Base-by-base conservation (phyloP, 495 filamentous ascomycete genomes). In the Darksidea phi region DNA sequence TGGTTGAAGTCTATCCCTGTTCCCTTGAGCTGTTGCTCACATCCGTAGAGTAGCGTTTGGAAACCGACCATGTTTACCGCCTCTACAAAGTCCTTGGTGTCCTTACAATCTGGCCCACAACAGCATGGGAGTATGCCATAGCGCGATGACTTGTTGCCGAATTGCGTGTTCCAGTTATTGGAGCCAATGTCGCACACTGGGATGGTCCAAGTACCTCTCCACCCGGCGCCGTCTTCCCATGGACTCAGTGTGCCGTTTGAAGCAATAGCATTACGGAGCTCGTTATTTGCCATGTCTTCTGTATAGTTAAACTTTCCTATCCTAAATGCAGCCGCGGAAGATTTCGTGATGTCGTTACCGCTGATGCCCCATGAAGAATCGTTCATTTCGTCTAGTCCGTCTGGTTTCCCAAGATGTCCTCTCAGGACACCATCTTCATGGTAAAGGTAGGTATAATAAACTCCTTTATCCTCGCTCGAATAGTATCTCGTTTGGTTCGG, bases 91-190 rank as follows among this genome's bases (percentile, higher is more conserved):
- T 8, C 28, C 17, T 24, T 54, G 46, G 56, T 59, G 25, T 59
- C 56, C n/a, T 26, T 23, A 36, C 56, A 59, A 36, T 57, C 23
- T 4, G 38, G 2, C n/a, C 54, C 54, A 32, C 57, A 59, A 17
- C 57, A 59, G 23, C 57, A 59, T 13, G 57, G 57, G n/a, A 57
- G 54, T 26, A 59, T 37, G n/a, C 48, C 57, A 43, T 59, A 59
- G 13, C 57, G 57, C 12, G 46, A 38, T 18, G 46, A 1, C 46
- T 59, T 59, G 15, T 53, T 53, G 4, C 25, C 47, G 51, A 36
- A 59, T 37, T 50, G 57, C 2, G 34, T 51, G 25, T 59, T 59
- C 57, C 57, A 59, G 46, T 59, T 53, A 34, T 59, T 45, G 25
- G 32, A 38, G 2, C 46, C 26, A 2, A 52, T 41, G 12, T 59